Evolutionary conservation across 495 filamentous ascomycete genomes (phyloP).

Genomic region (Daldinia vernicosa): DNA sequence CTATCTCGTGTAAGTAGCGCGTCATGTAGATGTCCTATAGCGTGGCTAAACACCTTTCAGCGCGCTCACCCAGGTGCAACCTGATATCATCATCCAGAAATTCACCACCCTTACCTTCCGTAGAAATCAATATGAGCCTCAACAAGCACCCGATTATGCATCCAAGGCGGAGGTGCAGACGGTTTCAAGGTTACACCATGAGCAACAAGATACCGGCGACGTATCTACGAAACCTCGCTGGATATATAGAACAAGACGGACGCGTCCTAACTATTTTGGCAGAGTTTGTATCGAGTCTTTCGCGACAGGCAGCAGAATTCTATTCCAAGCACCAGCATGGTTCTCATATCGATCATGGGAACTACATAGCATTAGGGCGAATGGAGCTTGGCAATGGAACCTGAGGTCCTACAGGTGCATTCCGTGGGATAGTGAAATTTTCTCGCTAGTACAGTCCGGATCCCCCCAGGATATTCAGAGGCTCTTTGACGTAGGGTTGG

Average conservation of each 20-base stretch:
- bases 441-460: background rate
- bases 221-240: background rate
- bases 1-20: conserved; percentile 37
- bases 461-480: conserved; percentile 14
- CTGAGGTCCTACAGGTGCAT: conserved; percentile 18
- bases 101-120: conserved; percentile 7
- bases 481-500: conserved; percentile 23
- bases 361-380: conserved; percentile 25
- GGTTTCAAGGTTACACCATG: background rate
- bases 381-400: conserved; percentile 28
- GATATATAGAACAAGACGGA: background rate
- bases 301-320: background rate
- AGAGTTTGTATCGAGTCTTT: conserved; percentile 4
- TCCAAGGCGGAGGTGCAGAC: background rate
- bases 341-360: conserved; percentile 25
- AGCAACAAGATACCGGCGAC: background rate
- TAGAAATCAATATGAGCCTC: background rate
- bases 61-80: conserved; percentile 34
- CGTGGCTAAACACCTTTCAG: conserved; percentile 19
- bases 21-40: too few species aligned
- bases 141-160: background rate
- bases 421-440: background rate
- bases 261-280: background rate
- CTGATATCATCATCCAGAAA: conserved; percentile 38
- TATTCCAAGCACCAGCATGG: conserved; percentile 16